Conservation (phyloP, 208 protist species). For the Leishmania amazonensis region DNA sequence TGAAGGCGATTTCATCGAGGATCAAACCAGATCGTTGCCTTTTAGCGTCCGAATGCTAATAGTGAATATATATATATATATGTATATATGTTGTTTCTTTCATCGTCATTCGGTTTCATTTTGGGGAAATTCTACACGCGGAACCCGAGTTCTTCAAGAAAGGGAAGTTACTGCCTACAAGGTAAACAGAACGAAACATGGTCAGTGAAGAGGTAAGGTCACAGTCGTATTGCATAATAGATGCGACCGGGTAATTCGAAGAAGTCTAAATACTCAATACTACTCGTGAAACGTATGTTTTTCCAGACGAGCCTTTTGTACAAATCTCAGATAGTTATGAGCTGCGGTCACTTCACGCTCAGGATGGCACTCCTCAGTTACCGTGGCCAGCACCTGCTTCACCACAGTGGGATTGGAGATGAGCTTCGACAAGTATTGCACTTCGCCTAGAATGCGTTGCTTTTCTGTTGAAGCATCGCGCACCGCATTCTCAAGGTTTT, state of each 20-base stretch:
- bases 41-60: no score
- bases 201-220: slow-evolving; percentile 6
- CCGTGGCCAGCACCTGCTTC: neutral
- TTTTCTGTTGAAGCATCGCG: slow-evolving; percentile 3
- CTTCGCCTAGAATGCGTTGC: slow-evolving; percentile 7
- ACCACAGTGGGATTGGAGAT: neutral
- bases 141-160: neutral
- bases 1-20: neutral
- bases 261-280: neutral
- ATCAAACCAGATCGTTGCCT: neutral
- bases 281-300: neutral
- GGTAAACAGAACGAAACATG: neutral
- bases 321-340: slow-evolving; percentile 6
- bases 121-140: neutral
- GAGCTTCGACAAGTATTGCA: slow-evolving; percentile 10
- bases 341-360: neutral
- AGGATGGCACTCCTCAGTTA: neutral
- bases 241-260: neutral
- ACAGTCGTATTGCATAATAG: neutral
- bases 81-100: neutral
- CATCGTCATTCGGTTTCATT: neutral
- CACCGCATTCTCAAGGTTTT: slow-evolving; percentile 5
- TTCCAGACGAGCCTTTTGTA: slow-evolving; percentile 14
- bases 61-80: neutral
- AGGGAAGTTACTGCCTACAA: neutral